A percentile compares a stretch with the other conserved stretches of the same genome.
phyloP scores from a whole-genome alignment of 352 stramenopile species.

The Pythium dissotocum region DNA sequence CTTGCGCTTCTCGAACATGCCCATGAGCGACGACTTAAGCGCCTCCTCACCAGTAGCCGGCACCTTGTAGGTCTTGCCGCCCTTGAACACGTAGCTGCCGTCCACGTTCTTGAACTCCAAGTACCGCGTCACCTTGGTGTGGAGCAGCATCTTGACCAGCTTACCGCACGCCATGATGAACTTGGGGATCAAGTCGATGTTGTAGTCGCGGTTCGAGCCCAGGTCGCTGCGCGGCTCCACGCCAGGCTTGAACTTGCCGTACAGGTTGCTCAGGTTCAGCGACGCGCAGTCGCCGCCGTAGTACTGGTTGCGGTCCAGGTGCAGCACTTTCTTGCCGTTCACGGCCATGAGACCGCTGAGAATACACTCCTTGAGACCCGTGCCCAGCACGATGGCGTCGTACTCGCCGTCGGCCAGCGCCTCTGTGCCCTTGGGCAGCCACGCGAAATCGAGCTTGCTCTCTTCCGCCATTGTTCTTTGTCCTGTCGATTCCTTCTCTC shows the following conservation, averaged over 20 bases:
- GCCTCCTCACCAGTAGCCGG: constrained; percentile 97
- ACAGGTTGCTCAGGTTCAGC: constrained; percentile 98
- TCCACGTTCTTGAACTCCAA: constrained; percentile 99
- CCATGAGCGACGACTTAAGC: constrained; percentile 96
- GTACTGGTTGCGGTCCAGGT: constrained; percentile 98
- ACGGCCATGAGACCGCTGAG: constrained; percentile 95
- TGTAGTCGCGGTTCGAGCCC: constrained; percentile 98
- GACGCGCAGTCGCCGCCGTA: constrained; percentile 98
- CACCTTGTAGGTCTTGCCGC: constrained; percentile 96
- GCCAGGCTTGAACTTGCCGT: constrained; percentile 92
- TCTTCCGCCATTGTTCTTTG: constrained; percentile 50
- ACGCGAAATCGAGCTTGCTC: constrained; percentile 83
- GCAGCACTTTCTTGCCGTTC: constrained; percentile 95
- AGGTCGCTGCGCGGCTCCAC: constrained; percentile 73
- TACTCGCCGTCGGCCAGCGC: constrained; percentile 99
- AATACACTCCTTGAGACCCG: constrained; percentile 99
- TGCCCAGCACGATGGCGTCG: constrained; percentile 99
- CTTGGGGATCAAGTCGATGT: constrained; percentile 99
- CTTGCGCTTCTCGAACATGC: constrained; percentile 99
- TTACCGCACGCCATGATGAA: constrained; percentile 99
- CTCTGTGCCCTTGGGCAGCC: constrained; percentile 94
- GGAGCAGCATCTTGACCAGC: constrained; percentile 97
- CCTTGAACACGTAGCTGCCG: constrained; percentile 98
- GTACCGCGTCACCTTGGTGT: constrained; percentile 98
- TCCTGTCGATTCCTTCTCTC: constrained; percentile 8